Base-by-base conservation (phyloP, 2,329 filamentous ascomycete genomes). In the Fusarium caatingaense region DNA sequence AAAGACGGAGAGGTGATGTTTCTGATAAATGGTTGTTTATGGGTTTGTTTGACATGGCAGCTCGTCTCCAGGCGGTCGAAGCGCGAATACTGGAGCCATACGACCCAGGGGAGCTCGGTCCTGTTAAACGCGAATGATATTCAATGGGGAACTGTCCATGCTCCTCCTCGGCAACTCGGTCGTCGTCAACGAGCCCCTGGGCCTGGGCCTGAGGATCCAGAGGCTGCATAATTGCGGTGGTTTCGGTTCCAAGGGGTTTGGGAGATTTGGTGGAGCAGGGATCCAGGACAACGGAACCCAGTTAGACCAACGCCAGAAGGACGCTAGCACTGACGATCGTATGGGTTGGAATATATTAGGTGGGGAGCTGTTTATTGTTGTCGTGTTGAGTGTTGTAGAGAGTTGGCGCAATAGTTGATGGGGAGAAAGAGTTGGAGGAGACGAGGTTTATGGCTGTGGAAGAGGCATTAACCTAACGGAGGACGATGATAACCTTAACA, bases 201-300 rank as follows among this genome's bases (percentile, higher is more conserved):
- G 34, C 49, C 49, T 53, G 49, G 49, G 34, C 32, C 23, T 75
- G 73, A 69, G 57, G 56, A 50, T 69, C 68, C 61, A 69, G 61
- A 66, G 65, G 64, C 68, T 74, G 74, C 76, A 78, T 78, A 69
- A 72, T 71, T 56, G 65, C 74, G 73, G 73, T 72, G 57, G 72
- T 76, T 74, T 76, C 67, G 71, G 59, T 62, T 66, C 60, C 68
- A 64, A 69, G 68, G 68, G 68, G 68, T 64, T 62, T 62, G 54
- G 69, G 68, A 71, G 69, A 71, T 71, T 71, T 72, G 65, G 60
- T 40, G 57, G 44, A 66, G 54, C 69, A 69, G 65, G 69, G 69
- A 63, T 72, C 68, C 37, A 71, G 66, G 59, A 56, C n/a, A 68
- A 66, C 61, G 64, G 57, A 68, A 66, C 44, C 65, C 48, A 25